Percentiles rank a stretch among this genome's conserved stretches.
Evolutionary conservation across 106 monocot genomes (phyloP).

Genomic region (Phalaenopsis aphrodite): DNA sequence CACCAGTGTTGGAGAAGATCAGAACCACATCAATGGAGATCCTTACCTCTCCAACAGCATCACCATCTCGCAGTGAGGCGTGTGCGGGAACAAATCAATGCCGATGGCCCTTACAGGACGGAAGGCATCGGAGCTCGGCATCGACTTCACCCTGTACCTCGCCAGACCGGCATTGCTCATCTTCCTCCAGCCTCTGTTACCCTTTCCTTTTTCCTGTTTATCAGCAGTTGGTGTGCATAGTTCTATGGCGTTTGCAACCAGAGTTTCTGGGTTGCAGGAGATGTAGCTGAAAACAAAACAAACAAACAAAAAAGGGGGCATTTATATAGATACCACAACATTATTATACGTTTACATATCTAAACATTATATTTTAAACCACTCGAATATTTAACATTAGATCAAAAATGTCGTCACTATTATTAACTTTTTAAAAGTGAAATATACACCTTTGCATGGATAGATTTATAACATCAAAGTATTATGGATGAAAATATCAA

Average conservation of each 20-base stretch:
- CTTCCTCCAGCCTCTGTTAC: conserved; percentile 52
- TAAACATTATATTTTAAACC: no score
- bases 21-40: background rate
- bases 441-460: no score
- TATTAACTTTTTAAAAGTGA: no score
- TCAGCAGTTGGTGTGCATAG: conserved; percentile 88
- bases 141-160: conserved; percentile 63
- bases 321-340: no score
- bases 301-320: background rate
- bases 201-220: conserved; percentile 41
- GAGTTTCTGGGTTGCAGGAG: conserved; percentile 91
- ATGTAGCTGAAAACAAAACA: conserved; percentile 47
- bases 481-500: no score
- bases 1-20: no score
- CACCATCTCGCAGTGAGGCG: conserved; percentile 91
- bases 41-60: conserved; percentile 84
- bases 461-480: no score
- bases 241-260: conserved; percentile 94
- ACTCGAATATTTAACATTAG: no score
- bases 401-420: no score
- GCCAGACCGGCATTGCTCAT: conserved; percentile 84
- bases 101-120: conserved; percentile 69
- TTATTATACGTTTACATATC: no score
- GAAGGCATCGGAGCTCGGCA: conserved; percentile 85
- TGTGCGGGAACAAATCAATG: conserved; percentile 94